Conservation (phyloP, 768 basidiomycete genomes). For the Leccinellum luteum region DNA sequence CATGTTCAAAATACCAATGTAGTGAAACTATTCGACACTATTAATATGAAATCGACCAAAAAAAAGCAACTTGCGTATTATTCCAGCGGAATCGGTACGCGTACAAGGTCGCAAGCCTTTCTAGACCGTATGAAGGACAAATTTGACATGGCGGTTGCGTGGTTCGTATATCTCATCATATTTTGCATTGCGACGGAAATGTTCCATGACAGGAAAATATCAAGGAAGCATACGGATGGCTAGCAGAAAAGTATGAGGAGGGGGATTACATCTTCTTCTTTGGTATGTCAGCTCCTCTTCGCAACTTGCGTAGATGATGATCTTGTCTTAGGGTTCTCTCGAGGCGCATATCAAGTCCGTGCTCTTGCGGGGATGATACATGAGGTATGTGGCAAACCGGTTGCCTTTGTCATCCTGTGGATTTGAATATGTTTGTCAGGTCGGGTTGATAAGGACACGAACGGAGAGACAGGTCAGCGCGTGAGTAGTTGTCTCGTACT, state of each 20-base stretch:
- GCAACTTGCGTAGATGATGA: not conserved
- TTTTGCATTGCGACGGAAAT: not conserved
- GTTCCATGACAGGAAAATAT: not conserved
- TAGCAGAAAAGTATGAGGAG: not conserved
- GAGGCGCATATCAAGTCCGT: not conserved
- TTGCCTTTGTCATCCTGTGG: not conserved
- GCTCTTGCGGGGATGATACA: not conserved
- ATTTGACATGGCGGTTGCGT: not conserved
- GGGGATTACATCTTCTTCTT: not conserved
- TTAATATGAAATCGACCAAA: not conserved
- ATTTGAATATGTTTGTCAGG: not conserved
- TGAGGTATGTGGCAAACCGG: not conserved
- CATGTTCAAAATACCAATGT: not conserved
- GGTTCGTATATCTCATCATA: not conserved
- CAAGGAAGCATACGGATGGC: not conserved
- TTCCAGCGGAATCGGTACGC: not conserved
- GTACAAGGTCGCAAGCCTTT: not conserved
- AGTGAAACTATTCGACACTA: not conserved
- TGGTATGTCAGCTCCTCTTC: not conserved
- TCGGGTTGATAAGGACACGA: not conserved
- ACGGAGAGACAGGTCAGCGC: not conserved
- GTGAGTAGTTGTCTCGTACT: not conserved
- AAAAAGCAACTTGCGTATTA: not conserved
- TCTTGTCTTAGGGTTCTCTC: not conserved
- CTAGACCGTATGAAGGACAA: not conserved